Evolutionary conservation across 345 rosid genomes (phyloP).

Genomic region (Eucalyptus coolabah): DNA sequence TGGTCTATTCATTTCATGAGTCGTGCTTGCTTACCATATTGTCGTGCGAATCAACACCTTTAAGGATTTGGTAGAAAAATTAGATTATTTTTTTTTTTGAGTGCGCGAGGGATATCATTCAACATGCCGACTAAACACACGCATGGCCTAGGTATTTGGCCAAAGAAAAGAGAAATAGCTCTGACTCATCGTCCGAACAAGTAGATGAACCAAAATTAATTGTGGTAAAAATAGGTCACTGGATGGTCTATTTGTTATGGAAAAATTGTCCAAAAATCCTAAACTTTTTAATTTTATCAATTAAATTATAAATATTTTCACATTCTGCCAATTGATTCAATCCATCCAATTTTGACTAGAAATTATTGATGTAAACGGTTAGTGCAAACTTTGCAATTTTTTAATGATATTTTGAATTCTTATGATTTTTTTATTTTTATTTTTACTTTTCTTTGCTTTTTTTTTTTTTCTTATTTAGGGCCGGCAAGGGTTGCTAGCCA

Average conservation of each 20-base stretch:
- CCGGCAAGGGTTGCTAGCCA: fast-evolving
- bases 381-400: no score
- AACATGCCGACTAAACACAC: background rate
- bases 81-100: background rate
- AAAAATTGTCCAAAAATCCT: no score
- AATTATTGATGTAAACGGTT: no score
- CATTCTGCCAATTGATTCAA: no score
- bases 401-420: no score
- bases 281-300: no score
- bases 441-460: no score
- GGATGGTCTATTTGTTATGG: background rate
- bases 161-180: background rate
- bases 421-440: no score
- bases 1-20: background rate
- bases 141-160: background rate
- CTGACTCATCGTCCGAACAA: background rate
- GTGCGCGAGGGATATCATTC: background rate
- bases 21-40: background rate
- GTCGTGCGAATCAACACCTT: background rate
- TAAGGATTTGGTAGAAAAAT: background rate
- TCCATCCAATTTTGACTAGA: no score
- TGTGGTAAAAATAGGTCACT: background rate
- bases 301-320: no score
- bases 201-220: background rate
- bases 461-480: no score